Evolutionary conservation across 306 rosid genomes (phyloP).

Genomic region (Prunus padus): DNA sequence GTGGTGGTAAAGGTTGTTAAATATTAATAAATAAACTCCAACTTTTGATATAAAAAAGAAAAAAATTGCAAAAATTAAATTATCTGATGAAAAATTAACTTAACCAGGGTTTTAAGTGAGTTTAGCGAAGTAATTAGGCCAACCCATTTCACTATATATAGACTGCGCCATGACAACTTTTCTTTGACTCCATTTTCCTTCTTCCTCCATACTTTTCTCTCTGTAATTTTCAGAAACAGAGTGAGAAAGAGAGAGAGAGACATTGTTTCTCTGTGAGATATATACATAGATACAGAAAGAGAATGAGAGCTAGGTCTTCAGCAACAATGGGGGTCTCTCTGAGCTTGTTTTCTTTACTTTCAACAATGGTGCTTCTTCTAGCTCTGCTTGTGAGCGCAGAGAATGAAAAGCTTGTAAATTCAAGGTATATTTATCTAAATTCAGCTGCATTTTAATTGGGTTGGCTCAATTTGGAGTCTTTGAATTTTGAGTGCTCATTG

Average conservation of each 20-base stretch:
- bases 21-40: neutral
- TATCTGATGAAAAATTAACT: conserved; percentile 21
- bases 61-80: neutral
- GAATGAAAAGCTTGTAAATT: conserved; percentile 26
- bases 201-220: conserved; percentile 9
- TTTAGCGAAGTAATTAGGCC: neutral
- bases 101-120: conserved; percentile 47
- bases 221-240: conserved; percentile 17
- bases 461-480: neutral
- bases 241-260: neutral
- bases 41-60: no score
- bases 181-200: conserved; percentile 38
- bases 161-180: conserved; percentile 26
- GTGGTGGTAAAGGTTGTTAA: conserved; percentile 43
- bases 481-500: neutral
- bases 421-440: conserved; percentile 37
- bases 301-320: neutral
- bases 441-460: neutral
- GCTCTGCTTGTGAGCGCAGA: conserved; percentile 26
- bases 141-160: conserved; percentile 41
- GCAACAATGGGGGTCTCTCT: conserved; percentile 51
- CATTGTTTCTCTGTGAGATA: neutral
- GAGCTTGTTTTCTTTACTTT: conserved; percentile 23
- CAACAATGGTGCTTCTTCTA: conserved; percentile 29
- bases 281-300: neutral